phyloP scores from a whole-genome alignment of 805 yeast species.

The Candida taoyuanica region DNA sequence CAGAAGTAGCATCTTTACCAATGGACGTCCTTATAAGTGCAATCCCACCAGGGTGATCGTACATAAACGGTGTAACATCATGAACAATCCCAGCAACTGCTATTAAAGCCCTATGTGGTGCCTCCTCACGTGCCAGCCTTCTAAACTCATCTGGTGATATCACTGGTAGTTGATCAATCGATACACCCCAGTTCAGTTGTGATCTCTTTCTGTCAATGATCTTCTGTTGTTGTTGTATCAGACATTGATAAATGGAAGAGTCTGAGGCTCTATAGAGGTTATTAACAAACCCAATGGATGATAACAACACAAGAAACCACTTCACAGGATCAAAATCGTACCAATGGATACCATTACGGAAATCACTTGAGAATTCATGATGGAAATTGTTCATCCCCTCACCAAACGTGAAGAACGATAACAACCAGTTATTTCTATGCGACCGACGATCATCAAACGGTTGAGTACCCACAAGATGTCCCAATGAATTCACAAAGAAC shows the following conservation, averaged over 20 bases:
- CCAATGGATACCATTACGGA: conserved; percentile 67
- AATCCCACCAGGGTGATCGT: conserved; percentile 92
- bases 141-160: conserved; percentile 50
- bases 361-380: conserved; percentile 92
- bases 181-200: conserved; percentile 89
- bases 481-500: conserved; percentile 73
- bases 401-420: conserved; percentile 72
- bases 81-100: conserved; percentile 90
- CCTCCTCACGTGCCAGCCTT: conserved; percentile 32
- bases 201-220: conserved; percentile 71
- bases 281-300: conserved; percentile 53
- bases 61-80: conserved; percentile 86
- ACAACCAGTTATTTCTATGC: conserved; percentile 59
- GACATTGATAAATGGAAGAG: conserved; percentile 56
- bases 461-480: conserved; percentile 72
- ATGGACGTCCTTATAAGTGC: conserved; percentile 74
- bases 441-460: conserved; percentile 74
- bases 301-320: conserved; percentile 50
- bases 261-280: conserved; percentile 43
- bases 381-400: conserved; percentile 93
- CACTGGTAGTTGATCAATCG: conserved; percentile 80
- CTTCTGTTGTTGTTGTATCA: conserved; percentile 79
- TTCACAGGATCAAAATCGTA: conserved; percentile 86
- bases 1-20: conserved; percentile 92
- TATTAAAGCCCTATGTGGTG: conserved; percentile 58